Percentiles rank a stretch among this genome's conserved stretches.
phyloP scores from a whole-genome alignment of 768 basidiomycete species.

The Russula dissimulans region DNA sequence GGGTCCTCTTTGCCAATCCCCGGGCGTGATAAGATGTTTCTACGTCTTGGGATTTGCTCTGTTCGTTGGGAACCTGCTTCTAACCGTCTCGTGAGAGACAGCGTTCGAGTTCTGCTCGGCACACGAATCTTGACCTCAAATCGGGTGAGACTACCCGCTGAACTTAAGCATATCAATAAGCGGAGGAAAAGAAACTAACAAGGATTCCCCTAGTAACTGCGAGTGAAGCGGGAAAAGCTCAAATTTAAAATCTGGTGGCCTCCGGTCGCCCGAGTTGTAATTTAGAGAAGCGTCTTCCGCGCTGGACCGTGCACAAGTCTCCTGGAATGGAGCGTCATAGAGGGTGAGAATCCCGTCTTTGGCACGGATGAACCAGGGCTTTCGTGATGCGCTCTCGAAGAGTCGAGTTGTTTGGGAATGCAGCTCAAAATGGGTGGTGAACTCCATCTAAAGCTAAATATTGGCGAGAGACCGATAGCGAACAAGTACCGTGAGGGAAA shows the following conservation, averaged over 20 bases:
- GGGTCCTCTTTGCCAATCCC: neutral
- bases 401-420: conserved; percentile 83
- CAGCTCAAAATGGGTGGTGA: conserved; percentile 78
- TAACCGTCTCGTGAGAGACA: neutral
- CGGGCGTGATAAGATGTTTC: conserved; percentile 44
- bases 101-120: neutral
- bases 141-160: conserved; percentile 78
- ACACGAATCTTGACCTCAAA: conserved; percentile 48
- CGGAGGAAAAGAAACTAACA: conserved; percentile 88
- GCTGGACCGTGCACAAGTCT: conserved; percentile 68
- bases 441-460: conserved; percentile 83
- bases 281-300: conserved; percentile 60
- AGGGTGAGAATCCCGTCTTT: conserved; percentile 62
- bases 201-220: conserved; percentile 85
- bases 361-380: conserved; percentile 48
- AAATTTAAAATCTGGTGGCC: conserved; percentile 17
- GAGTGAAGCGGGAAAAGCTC: conserved; percentile 64
- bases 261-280: conserved; percentile 21
- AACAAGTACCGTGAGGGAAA: conserved; percentile 80
- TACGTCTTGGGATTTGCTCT: conserved; percentile 19
- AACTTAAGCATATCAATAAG: conserved; percentile 88
- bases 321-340: conserved; percentile 73
- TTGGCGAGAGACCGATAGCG: conserved; percentile 74
- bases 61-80: neutral
- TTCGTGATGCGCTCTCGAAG: conserved; percentile 64